Evolutionary conservation across 2,329 filamentous ascomycete species (phyloP).

Genomic region (Orbilia blumenaviensis): DNA sequence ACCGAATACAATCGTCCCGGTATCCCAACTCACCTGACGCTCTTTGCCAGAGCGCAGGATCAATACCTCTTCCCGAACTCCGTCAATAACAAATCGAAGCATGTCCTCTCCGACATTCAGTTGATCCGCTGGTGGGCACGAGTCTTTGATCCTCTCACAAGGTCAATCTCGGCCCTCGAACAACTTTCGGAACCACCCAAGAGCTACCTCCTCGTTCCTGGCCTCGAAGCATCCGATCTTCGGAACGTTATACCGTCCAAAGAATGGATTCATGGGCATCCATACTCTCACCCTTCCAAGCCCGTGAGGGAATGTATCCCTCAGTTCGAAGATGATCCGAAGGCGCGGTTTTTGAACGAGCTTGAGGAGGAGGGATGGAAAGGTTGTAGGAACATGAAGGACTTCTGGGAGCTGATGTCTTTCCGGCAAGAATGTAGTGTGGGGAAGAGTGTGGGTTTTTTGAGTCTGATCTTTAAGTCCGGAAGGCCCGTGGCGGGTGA

Average conservation of each 20-base stretch:
- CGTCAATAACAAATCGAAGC: conserved; percentile 82
- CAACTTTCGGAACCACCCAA: conserved; percentile 4
- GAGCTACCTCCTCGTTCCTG: conserved; percentile 86
- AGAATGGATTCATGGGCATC: conserved; percentile 74
- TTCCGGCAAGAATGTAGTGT: conserved; percentile 95
- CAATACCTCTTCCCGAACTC: conserved; percentile 97
- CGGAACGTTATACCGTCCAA: conserved; percentile 76
- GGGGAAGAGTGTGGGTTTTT: conserved; percentile 88
- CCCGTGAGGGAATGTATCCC: conserved; percentile 71
- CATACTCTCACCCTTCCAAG: conserved; percentile 66
- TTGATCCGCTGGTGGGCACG: conserved; percentile 96
- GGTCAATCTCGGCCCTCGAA: conserved; percentile 67
- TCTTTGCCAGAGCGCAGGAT: conserved; percentile 90
- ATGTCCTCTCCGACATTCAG: conserved; percentile 88
- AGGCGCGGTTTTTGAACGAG: conserved; percentile 86
- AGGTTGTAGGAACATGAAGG: conserved; percentile 81
- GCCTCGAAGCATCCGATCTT: conserved; percentile 82
- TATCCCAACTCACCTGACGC: conserved; percentile 77
- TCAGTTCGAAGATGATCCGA: conserved; percentile 93
- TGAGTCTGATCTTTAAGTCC: conserved; percentile 87
- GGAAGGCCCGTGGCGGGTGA: conserved; percentile 53
- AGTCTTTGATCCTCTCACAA: conserved; percentile 73
- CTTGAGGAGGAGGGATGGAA: conserved; percentile 84
- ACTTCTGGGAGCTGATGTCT: conserved; percentile 99
- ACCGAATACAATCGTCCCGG: conserved; percentile 71